Evolutionary conservation across 176 grass and related monocot species (phyloP).

Genomic region (Ananas comosus): DNA sequence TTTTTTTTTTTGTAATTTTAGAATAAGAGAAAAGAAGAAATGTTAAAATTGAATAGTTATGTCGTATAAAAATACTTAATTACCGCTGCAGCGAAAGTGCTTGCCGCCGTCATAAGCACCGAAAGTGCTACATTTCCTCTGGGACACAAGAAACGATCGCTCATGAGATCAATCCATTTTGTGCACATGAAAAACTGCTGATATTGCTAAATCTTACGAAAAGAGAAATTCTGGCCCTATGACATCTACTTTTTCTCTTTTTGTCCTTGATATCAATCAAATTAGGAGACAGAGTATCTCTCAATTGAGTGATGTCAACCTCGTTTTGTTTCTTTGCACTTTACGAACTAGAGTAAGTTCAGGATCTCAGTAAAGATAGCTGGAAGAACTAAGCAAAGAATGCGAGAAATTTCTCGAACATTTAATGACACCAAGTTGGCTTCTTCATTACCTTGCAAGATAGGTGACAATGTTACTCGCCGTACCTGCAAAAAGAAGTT

Average conservation of each 20-base stretch:
- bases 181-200: neutral
- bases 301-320: neutral
- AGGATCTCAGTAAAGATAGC: neutral
- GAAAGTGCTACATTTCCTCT: slow-evolving; percentile 94
- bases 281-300: neutral
- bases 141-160: slow-evolving; percentile 20
- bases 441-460: slow-evolving; percentile 62
- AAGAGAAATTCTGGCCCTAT: neutral
- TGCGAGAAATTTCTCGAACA: neutral
- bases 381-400: neutral
- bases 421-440: neutral
- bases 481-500: slow-evolving; percentile 50
- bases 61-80: slow-evolving; percentile 11
- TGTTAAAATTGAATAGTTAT: neutral
- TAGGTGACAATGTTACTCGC: slow-evolving; percentile 95
- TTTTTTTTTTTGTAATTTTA: neutral
- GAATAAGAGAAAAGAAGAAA: neutral
- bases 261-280: neutral
- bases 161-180: neutral
- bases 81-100: slow-evolving; percentile 82
- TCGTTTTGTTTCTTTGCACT: neutral
- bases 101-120: slow-evolving; percentile 82
- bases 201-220: neutral
- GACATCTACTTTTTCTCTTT: neutral
- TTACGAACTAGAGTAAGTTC: neutral